Evolutionary conservation across 257 asterid genomes (phyloP).

Genomic region (Penstemon davidsonii): DNA sequence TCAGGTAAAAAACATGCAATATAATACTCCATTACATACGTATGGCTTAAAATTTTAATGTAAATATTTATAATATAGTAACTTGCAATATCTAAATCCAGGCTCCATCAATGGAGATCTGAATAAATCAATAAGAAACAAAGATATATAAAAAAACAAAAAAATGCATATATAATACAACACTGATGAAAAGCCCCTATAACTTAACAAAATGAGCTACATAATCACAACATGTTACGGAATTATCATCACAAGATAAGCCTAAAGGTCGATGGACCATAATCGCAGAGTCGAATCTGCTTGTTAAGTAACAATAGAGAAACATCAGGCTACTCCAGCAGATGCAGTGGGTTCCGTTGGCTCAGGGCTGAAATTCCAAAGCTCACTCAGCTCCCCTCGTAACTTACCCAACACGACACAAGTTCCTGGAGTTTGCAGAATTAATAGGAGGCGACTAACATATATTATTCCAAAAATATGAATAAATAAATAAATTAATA

Average conservation of each 20-base stretch:
- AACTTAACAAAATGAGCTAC: neutral
- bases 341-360: slow-evolving; percentile 25
- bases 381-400: slow-evolving; percentile 72
- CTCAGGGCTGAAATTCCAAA: slow-evolving; percentile 56
- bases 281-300: neutral
- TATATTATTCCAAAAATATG: neutral
- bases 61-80: too few relatives aligned
- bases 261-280: neutral
- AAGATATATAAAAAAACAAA: neutral
- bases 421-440: slow-evolving; percentile 50
- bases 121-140: too few relatives aligned
- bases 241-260: slow-evolving; percentile 3
- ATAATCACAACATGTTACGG: too few relatives aligned
- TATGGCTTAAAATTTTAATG: too few relatives aligned
- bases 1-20: too few relatives aligned
- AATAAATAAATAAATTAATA: neutral
- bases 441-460: slow-evolving; percentile 8
- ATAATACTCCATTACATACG: too few relatives aligned
- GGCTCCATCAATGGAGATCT: too few relatives aligned
- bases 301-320: neutral
- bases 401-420: slow-evolving; percentile 67
- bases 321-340: slow-evolving; percentile 48
- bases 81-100: too few relatives aligned
- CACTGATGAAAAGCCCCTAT: too few relatives aligned
- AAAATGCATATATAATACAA: neutral